phyloP scores from a whole-genome alignment of 139 green algal genomes.

The Chlamydomonas sp. region DNA sequence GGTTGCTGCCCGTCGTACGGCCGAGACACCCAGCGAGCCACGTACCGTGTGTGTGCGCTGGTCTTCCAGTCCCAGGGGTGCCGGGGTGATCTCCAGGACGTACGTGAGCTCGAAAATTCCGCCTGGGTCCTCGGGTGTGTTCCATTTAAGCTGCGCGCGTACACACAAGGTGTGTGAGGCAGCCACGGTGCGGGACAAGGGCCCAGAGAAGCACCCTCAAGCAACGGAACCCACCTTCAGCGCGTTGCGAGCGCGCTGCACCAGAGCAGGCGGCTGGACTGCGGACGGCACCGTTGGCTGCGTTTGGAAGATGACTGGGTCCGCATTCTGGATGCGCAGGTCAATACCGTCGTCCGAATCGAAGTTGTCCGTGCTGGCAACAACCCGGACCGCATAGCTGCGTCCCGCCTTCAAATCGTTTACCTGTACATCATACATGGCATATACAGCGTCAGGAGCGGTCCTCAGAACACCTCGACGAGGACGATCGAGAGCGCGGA shows the following conservation, averaged over 20 bases:
- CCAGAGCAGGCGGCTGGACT: slow-evolving; percentile 52
- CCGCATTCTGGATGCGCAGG: slow-evolving; percentile 43
- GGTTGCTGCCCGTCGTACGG: not conserved
- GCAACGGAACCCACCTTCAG: slow-evolving; percentile 58
- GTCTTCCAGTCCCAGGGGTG: too few relatives aligned
- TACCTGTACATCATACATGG: slow-evolving; percentile 1
- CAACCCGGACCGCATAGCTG: slow-evolving; percentile 4
- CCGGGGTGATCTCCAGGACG: too few relatives aligned
- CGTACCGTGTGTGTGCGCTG: slow-evolving; percentile 11
- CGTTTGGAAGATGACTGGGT: slow-evolving; percentile 55
- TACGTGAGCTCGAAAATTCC: too few relatives aligned
- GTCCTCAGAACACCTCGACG: not conserved
- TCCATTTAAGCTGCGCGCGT: slow-evolving; percentile 72
- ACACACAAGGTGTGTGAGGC: not conserved
- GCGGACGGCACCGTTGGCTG: slow-evolving; percentile 52
- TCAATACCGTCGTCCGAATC: slow-evolving; percentile 20
- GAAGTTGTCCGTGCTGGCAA: not conserved
- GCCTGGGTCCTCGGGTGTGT: slow-evolving; percentile 70
- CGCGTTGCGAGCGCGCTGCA: slow-evolving; percentile 53
- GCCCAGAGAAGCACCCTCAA: not conserved
- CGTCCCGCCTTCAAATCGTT: slow-evolving; percentile 13
- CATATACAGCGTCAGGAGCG: not conserved
- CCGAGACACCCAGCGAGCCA: not conserved
- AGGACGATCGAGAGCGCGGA: not conserved
- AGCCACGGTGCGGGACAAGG: not conserved